phyloP scores from a whole-genome alignment of 2,329 filamentous ascomycete genomes.

The Aspergillus carbonarius region DNA sequence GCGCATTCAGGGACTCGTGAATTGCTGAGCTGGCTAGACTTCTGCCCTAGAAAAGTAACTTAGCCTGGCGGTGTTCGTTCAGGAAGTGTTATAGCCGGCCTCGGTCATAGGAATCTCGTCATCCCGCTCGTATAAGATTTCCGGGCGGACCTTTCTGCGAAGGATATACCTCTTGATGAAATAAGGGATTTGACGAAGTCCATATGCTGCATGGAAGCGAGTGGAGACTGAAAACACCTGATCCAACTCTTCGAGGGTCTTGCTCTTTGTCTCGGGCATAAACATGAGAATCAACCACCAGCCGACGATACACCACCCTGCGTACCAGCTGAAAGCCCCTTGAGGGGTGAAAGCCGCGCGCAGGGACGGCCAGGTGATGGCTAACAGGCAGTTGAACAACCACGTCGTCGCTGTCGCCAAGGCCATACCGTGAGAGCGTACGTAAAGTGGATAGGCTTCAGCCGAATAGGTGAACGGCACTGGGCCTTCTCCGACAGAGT shows the following conservation, averaged over 20 bases:
- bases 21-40: too few relatives aligned
- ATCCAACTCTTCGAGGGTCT: constrained; percentile 50
- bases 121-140: constrained; percentile 38
- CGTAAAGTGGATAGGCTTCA: constrained; percentile 65
- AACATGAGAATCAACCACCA: constrained; percentile 48
- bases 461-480: constrained; percentile 68
- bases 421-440: constrained; percentile 63
- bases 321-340: constrained; percentile 56
- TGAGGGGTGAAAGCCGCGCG: constrained; percentile 49
- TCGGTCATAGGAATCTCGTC: constrained; percentile 23
- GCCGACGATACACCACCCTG: constrained; percentile 43
- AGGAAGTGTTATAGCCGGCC: constrained; percentile 23
- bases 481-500: constrained; percentile 60
- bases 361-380: constrained; percentile 55
- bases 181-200: constrained; percentile 38
- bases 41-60: not conserved
- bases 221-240: constrained; percentile 57
- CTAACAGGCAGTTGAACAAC: constrained; percentile 57
- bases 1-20: too few relatives aligned
- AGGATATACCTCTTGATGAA: constrained; percentile 38
- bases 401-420: constrained; percentile 62
- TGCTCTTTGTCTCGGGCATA: constrained; percentile 43
- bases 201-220: constrained; percentile 41
- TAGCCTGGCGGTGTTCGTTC: not conserved
- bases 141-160: constrained; percentile 40